phyloP scores from a whole-genome alignment of 1,284 basidiomycete genomes.

The Pseudozyma pruni region DNA sequence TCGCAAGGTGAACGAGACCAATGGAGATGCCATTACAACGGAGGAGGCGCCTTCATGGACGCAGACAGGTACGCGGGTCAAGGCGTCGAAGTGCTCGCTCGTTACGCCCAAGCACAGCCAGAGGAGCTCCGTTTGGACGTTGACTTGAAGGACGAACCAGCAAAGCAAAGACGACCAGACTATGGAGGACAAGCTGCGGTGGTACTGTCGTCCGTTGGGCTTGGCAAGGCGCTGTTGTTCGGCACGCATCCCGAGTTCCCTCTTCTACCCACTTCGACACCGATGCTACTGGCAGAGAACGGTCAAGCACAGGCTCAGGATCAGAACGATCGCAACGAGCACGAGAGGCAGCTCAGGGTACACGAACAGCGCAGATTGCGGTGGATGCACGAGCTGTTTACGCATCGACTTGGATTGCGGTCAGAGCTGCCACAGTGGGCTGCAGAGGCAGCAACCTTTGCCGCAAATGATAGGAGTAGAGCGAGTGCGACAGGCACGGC shows the following conservation, averaged over 20 bases:
- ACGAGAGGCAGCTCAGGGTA: conserved; percentile 17
- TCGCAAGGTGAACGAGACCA: not conserved
- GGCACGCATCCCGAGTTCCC: conserved; percentile 77
- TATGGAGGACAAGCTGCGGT: conserved; percentile 70
- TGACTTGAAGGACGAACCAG: conserved; percentile 14
- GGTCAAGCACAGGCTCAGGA: conserved; percentile 7
- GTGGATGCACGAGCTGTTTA: conserved; percentile 38
- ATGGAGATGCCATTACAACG: conserved; percentile 72
- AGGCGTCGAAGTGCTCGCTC: conserved; percentile 69
- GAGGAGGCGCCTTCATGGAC: conserved; percentile 71
- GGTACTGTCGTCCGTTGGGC: conserved; percentile 72
- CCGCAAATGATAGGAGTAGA: not conserved
- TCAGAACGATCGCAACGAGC: conserved; percentile 13
- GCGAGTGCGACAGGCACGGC: conserved; percentile 6
- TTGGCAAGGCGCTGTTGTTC: conserved; percentile 75
- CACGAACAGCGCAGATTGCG: conserved; percentile 34
- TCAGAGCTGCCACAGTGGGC: conserved; percentile 44
- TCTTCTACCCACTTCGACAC: conserved; percentile 62
- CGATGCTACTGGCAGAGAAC: conserved; percentile 36
- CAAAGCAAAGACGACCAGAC: conserved; percentile 2
- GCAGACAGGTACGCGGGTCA: conserved; percentile 47
- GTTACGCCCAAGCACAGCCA: conserved; percentile 65
- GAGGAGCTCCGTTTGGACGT: conserved; percentile 38
- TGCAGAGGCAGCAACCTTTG: not conserved
- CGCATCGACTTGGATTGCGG: conserved; percentile 21